Evolutionary conservation across 2,329 filamentous ascomycete genomes (phyloP).

Genomic region (Grosmannia serpens): DNA sequence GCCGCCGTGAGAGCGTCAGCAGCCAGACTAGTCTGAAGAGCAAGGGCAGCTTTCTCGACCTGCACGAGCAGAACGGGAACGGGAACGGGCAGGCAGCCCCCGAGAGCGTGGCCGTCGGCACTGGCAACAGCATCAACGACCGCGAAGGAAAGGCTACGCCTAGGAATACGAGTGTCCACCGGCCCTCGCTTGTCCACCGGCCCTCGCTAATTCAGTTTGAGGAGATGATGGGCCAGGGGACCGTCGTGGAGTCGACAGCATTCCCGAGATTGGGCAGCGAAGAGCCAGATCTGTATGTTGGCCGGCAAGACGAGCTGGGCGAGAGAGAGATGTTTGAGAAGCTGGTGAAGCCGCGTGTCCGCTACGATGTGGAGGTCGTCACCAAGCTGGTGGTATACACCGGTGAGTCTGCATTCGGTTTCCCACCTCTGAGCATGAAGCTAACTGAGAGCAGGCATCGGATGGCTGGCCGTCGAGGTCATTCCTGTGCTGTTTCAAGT

Average conservation of each 20-base stretch:
- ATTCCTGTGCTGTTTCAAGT: constrained; percentile 62
- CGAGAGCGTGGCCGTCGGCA: background rate
- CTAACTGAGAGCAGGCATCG: constrained; percentile 50
- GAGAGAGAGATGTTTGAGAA: constrained; percentile 75
- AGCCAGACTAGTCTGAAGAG: constrained; percentile 37
- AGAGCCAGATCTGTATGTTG: constrained; percentile 25
- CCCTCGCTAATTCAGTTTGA: constrained; percentile 53
- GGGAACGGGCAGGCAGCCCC: constrained; percentile 4
- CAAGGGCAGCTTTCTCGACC: constrained; percentile 30
- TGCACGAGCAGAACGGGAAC: constrained; percentile 22
- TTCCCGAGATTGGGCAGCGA: constrained; percentile 10
- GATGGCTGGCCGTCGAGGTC: constrained; percentile 65
- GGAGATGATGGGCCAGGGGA: constrained; percentile 60
- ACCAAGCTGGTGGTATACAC: constrained; percentile 93
- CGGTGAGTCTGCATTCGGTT: constrained; percentile 41
- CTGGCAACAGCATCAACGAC: constrained; percentile 15
- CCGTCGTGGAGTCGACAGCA: constrained; percentile 25
- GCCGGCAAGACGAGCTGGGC: constrained; percentile 41
- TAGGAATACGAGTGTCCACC: constrained; percentile 5
- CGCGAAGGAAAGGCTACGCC: constrained; percentile 10
- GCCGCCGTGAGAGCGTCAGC: constrained; percentile 41
- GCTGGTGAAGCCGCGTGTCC: constrained; percentile 74
- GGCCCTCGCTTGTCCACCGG: constrained; percentile 27
- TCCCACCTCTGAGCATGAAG: background rate
- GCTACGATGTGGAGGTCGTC: constrained; percentile 97